Evolutionary conservation across 805 yeast species (phyloP), one percentile per base, ranked within the genome.

Genomic region (Deakozyma indianensis): DNA sequence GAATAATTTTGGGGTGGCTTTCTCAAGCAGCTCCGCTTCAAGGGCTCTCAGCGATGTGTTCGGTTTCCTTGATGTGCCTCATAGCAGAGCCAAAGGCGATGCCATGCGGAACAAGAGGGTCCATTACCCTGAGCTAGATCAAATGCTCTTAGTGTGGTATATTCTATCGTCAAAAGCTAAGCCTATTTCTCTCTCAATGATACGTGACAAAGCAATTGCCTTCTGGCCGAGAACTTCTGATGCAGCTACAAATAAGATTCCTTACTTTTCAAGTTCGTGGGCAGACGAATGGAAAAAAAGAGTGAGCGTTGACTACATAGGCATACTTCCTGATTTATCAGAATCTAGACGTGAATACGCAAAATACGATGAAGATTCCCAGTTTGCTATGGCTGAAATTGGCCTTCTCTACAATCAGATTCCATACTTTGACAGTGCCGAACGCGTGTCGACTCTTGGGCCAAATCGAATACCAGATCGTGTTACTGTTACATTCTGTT

Each of bases 101-200:
- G 16, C 38, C 5, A 5, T 11, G 11, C 9, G 38, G 16, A 32
- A 32, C 18, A 32, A n/a, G 18, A 14, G 38, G 7, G 9, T 11
- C 18, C 11, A n/a, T 11, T 32, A 20, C 20, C 38, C 38, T 5
- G 38, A 32, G 18, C 16, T 32, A 20, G 38, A 32, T n/a, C 18
- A 32, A n/a, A 32, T 32, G 38, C 11, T 32, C 5, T 32, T 32
- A n/a, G 38, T 32, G 20, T 32, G 38, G 38, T 32, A 32, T n/a
- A 32, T 32, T 4, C 18, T 32, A 20, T 5, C 9, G 38, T 5
- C 7, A 7, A 32, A 32, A 32, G 18, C 18, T 14, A 5, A 9
- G 18, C 18, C 11, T 7, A 32, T 32, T 32, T 32, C 38, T n/a
- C 11, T 20, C 9, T 7, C 11, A n/a, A 7, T 4, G 18, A 32